Base-by-base conservation (phyloP, 2,329 filamentous ascomycete genomes). In the Pseudopithomyces chartarum region DNA sequence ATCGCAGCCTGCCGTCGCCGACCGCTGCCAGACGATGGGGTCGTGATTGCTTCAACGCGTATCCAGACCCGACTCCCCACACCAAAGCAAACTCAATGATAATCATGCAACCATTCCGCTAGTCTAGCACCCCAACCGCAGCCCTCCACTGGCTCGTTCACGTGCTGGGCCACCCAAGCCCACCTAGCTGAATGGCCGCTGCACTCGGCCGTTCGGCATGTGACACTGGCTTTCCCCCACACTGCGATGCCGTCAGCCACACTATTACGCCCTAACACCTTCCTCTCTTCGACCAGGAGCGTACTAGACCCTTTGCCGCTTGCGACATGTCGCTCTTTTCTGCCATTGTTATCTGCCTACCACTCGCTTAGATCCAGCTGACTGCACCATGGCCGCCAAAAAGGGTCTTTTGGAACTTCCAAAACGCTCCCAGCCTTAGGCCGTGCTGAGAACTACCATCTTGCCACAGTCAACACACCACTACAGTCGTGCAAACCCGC, bases 401-500 rank as follows among this genome's bases (percentile, higher is more conserved):
- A 40, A 50, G 22, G 34, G 36, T 22, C 23, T 26, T 42, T 15
- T 10, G 15, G 11, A 11, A 15, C 13, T 20, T 33, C 10, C 15
- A 3, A 17, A 34, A 11, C 3, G 6, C 22, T 19, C 47, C 19
- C 13, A 40, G n/a, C 19, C 47, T 19, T 20, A 29, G 15, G 13
- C 26, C 12, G 20, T 40, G 29, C 26, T 5, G 1, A 11, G 15
- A 6, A 10, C 3, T 33, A 17, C 22, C 17, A 15, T 34, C 4
- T 51, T n/a, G 48, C 48, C 48, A 42, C 48, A 51, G 26, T 51
- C 48, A 42, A 42, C 48, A 51, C 48, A 51, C 48, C 48, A 51
- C 48, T 43, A 33, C 38, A n/a, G 23, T 11, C 10, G 13, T 33
- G 19, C 17, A 7, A 42, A 51, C 15, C 5, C 38, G 12, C 20